Evolutionary conservation across 352 stramenopile species (phyloP).

Genomic region (Pythium dissotocum): DNA sequence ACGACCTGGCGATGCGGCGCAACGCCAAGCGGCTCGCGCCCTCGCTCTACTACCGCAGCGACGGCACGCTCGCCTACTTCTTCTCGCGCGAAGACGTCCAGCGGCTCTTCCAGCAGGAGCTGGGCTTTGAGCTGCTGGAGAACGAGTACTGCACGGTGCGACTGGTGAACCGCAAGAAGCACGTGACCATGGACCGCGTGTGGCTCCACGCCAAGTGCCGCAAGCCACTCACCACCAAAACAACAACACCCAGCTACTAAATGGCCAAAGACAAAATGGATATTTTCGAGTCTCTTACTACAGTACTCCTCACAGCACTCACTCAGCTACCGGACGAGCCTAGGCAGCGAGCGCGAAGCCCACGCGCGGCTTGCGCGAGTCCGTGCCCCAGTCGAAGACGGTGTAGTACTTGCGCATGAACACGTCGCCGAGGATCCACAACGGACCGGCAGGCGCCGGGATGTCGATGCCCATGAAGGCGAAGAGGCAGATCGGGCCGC

Average conservation of each 20-base stretch:
- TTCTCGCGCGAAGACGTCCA: slow-evolving; percentile 66
- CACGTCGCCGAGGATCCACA: slow-evolving; percentile 92
- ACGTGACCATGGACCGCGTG: slow-evolving; percentile 74
- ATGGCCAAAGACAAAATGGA: neutral
- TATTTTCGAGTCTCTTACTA: neutral
- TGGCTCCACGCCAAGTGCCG: slow-evolving; percentile 78
- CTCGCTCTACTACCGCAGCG: slow-evolving; percentile 72
- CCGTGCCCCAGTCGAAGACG: slow-evolving; percentile 90
- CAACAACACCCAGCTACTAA: neutral
- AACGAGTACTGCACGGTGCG: slow-evolving; percentile 81
- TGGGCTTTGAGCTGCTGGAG: slow-evolving; percentile 51
- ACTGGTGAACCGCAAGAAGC: slow-evolving; percentile 71
- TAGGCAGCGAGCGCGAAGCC: slow-evolving; percentile 82
- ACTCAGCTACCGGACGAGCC: slow-evolving; percentile 5
- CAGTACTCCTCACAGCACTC: neutral
- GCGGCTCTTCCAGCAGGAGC: slow-evolving; percentile 43
- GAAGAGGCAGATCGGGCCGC: slow-evolving; percentile 91
- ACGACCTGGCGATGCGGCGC: slow-evolving; percentile 85
- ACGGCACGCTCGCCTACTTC: slow-evolving; percentile 78
- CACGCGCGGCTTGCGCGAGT: slow-evolving; percentile 74
- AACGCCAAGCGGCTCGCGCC: slow-evolving; percentile 63
- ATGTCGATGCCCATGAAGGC: slow-evolving; percentile 97
- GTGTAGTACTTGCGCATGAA: slow-evolving; percentile 97
- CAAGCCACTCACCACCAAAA: slow-evolving; percentile 31
- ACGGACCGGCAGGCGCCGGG: slow-evolving; percentile 60